Evolutionary conservation across 192 early-diverging fungal genomes (phyloP).

Genomic region (Coemansia furcata): DNA sequence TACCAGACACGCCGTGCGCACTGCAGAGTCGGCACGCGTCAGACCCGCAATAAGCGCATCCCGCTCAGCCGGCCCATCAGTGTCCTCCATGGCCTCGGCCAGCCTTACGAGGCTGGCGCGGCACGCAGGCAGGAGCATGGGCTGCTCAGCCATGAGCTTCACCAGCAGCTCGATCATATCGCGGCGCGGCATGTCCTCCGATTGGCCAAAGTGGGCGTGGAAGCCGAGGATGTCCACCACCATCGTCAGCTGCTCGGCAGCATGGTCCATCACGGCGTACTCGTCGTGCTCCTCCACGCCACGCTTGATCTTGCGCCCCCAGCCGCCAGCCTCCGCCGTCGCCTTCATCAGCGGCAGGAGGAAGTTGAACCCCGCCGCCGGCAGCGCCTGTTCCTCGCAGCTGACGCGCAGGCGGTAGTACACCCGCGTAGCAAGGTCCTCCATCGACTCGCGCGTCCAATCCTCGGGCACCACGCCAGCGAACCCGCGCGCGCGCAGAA

Average conservation of each 20-base stretch:
- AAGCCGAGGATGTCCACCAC: conserved; percentile 62
- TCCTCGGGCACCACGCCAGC: conserved; percentile 16
- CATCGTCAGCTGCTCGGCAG: conserved; percentile 65
- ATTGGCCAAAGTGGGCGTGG: conserved; percentile 55
- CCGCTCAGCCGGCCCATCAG: conserved; percentile 33
- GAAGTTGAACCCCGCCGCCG: conserved; percentile 63
- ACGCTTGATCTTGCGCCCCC: conserved; percentile 42
- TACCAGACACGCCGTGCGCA: conserved; percentile 41
- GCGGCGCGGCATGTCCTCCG: conserved; percentile 55
- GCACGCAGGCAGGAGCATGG: conserved; percentile 24
- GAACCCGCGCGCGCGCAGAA: conserved; percentile 36
- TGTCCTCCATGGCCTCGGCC: conserved; percentile 56
- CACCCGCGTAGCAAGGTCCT: conserved; percentile 56
- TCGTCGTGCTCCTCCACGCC: conserved; percentile 46
- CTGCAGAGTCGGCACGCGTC: conserved; percentile 32
- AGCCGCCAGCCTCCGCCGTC: conserved; percentile 62
- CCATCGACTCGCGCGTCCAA: conserved; percentile 37
- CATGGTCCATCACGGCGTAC: conserved; percentile 46
- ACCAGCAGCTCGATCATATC: conserved; percentile 64
- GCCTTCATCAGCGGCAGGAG: conserved; percentile 65
- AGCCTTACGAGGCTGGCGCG: conserved; percentile 55
- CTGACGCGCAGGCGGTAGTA: conserved; percentile 66
- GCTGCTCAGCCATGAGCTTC: conserved; percentile 61
- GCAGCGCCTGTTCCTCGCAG: conserved; percentile 56
- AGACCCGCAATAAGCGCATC: conserved; percentile 37